Base-by-base conservation (phyloP, 768 basidiomycete genomes). In the Phallus indusiatus region DNA sequence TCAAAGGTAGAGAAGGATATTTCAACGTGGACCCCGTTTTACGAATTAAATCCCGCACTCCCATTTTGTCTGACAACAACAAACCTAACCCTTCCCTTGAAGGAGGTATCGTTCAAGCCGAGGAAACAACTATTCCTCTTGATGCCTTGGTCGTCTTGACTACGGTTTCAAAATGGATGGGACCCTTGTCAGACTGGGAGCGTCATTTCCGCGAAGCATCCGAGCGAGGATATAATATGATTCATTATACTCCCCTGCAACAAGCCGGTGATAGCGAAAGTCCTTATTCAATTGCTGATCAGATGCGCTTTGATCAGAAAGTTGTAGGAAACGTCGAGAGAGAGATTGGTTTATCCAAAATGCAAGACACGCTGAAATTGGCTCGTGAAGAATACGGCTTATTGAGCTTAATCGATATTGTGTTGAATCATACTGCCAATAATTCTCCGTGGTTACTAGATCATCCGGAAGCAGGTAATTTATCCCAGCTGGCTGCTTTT, bases 111-210 rank as follows among this genome's bases (percentile, higher is more conserved):
- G 68, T 90, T 60, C 66, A 75, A 50, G 69, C 79, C 8, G 74
- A 82, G 53, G 70, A 74, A 52, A 76, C 88, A 62, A 78, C 88
- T 64, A 75, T 98, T 17, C 88, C 93, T 1, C 78, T 97, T 47
- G 88, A 96, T 68, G 93, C 90, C 16, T 78, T 99, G 8, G 82
- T 88, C 35, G 86, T 98, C 67, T 75, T 98, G 57, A 94, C 90
- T 5, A 78, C 95, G 42, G 85, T 99, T 49, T 95, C 94, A 1
- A 99, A 99, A 70, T 99, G 96, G 96, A 96, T 97, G 91, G 95
- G 94, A 1, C 79, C 86, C 1, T 71, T 91, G 36, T 70, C 75
- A 11, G 76, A 84, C 33, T 98, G 96, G 96, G 76, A 73, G 48
- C 76, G 78, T 2, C 83, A 90, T 68, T 90, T 96, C 64, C 77